phyloP scores from a whole-genome alignment of 2,329 filamentous ascomycete genomes.

The Torrubiella hemipterigena region DNA sequence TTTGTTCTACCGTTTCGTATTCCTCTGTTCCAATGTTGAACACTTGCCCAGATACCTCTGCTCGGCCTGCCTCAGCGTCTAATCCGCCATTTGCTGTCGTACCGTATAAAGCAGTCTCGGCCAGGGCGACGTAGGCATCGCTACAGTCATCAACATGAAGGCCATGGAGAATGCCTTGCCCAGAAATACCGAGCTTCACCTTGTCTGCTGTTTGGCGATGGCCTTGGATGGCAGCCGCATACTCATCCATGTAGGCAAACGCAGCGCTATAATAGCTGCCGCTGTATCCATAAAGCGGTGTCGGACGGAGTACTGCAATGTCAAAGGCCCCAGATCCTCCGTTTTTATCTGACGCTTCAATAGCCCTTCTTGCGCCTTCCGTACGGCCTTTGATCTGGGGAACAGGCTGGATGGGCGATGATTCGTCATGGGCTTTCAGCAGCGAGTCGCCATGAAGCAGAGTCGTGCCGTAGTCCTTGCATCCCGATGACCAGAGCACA shows the following conservation, averaged over 20 bases:
- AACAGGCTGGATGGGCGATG: conserved; percentile 20
- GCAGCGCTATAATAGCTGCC: conserved; percentile 30
- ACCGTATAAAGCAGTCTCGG: conserved; percentile 17
- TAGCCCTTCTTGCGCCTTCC: conserved; percentile 18
- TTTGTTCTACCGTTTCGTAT: conserved; percentile 30
- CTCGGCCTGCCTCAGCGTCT: too few relatives aligned
- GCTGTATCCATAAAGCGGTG: conserved; percentile 31
- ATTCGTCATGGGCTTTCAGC: conserved; percentile 29
- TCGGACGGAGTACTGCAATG: conserved; percentile 30
- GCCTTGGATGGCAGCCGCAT: conserved; percentile 6
- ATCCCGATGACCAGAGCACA: conserved; percentile 33
- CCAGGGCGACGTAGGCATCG: conserved; percentile 33
- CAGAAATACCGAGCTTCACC: conserved; percentile 18
- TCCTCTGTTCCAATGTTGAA: conserved; percentile 32
- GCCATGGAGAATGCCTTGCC: conserved; percentile 30
- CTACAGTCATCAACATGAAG: conserved; percentile 37
- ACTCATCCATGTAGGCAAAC: conserved; percentile 20
- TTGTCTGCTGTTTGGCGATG: conserved; percentile 12
- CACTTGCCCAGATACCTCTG: conserved; percentile 22
- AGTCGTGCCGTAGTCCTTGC: conserved; percentile 35
- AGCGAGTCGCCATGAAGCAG: conserved; percentile 19
- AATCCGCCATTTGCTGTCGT: too few relatives aligned
- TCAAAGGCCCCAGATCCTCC: too few relatives aligned
- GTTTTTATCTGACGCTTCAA: conserved; percentile 18
- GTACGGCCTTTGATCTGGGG: conserved; percentile 18